phyloP scores from a whole-genome alignment of 1,284 basidiomycete genomes.

The Spongiforma sp. region DNA sequence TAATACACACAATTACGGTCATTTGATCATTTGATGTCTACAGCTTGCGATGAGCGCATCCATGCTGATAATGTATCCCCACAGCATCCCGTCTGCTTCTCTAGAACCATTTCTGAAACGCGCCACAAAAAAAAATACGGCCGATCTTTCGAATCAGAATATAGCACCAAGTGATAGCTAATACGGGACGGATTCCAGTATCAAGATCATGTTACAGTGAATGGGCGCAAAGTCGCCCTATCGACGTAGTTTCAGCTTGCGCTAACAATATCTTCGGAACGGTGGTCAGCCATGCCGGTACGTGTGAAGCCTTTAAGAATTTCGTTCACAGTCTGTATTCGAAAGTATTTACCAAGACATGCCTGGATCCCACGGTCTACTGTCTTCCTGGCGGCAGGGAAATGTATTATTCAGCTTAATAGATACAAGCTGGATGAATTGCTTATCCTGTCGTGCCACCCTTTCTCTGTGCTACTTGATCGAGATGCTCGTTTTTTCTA shows the following conservation, averaged over 20 bases:
- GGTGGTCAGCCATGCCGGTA: neutral
- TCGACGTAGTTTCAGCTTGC: conserved; percentile 9
- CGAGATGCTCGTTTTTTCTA: conserved; percentile 6
- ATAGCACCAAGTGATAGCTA: neutral
- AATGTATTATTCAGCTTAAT: conserved; percentile 7
- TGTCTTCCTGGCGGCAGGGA: neutral
- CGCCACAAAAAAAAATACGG: conserved; percentile 9
- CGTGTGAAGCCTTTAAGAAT: no score
- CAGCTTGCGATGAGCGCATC: conserved; percentile 2
- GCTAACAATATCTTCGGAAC: conserved; percentile 8
- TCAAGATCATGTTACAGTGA: conserved; percentile 2
- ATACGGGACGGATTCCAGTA: conserved; percentile 4
- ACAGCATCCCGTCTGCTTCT: conserved; percentile 3
- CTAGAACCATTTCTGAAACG: neutral
- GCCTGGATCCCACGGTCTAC: neutral
- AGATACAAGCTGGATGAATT: neutral
- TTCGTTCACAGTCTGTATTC: neutral
- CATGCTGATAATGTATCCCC: conserved; percentile 7
- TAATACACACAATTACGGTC: conserved; percentile 1
- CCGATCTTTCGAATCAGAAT: conserved; percentile 6
- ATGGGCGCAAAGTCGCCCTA: conserved; percentile 19
- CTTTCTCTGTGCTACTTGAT: conserved; percentile 1
- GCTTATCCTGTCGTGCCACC: conserved; percentile 7
- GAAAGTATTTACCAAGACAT: neutral
- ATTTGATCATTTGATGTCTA: conserved; percentile 5